phyloP scores from a whole-genome alignment of 139 green algal species.

The Dunaliella primolecta region DNA sequence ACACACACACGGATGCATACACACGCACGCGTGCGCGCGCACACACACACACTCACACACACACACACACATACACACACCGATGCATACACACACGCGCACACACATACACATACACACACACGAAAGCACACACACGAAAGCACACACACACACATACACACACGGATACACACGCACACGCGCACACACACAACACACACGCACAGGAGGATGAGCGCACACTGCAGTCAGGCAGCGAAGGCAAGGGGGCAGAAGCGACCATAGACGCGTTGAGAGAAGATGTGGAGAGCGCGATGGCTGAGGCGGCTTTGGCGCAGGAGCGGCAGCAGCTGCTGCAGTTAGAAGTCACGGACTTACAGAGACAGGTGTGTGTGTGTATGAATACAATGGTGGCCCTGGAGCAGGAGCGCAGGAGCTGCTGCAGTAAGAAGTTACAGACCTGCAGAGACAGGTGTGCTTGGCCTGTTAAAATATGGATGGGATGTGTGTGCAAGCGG shows the following conservation, averaged over 20 bases:
- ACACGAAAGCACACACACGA: too few relatives aligned
- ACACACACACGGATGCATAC: background rate
- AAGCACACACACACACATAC: background rate
- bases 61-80: too few relatives aligned
- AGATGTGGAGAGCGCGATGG: constrained; percentile 64
- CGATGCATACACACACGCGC: too few relatives aligned
- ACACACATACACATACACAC: background rate
- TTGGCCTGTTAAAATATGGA: too few relatives aligned
- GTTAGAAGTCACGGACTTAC: constrained; percentile 58
- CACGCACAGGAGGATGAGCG: constrained; percentile 11
- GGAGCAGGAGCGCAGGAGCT: constrained; percentile 57
- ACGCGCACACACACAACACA: background rate
- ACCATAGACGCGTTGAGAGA: constrained; percentile 55
- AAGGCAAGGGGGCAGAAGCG: constrained; percentile 1
- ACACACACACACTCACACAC: background rate
- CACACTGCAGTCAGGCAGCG: too few relatives aligned
- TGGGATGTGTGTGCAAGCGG: too few relatives aligned
- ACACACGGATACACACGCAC: background rate
- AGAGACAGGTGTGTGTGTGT: constrained; percentile 28
- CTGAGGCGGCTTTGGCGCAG: constrained; percentile 58
- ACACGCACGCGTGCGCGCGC: background rate
- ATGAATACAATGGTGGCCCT: background rate
- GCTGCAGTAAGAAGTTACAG: constrained; percentile 55
- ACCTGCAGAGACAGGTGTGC: constrained; percentile 42
- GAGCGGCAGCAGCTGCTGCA: constrained; percentile 65